Evolutionary conservation across 805 yeast species (phyloP), one percentile per base, ranked within the genome.

Genomic region (Myxozyma kluyveri): DNA sequence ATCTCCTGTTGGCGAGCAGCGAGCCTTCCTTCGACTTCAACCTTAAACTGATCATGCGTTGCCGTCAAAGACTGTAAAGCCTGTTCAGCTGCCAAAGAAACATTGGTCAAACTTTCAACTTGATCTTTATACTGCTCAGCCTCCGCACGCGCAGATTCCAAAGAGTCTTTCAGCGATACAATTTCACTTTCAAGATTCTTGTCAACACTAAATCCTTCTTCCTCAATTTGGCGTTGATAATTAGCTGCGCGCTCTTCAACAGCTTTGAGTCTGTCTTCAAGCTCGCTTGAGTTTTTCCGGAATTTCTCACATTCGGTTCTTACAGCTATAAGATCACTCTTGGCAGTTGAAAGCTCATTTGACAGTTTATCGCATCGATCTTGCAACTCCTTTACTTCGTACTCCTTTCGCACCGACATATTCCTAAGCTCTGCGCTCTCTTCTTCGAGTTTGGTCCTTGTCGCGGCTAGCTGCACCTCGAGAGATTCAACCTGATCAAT

Each of bases 51-150:
- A 44, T 76, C 87, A 63, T 77, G 84, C 1, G 83, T 72, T 19
- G 71, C 69, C 26, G 79, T 81, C 53, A 86, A 71, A 42, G 75
- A 72, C 35, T 70, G 67, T 35, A 87, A 71, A 3, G 89, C 81
- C 47, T 77, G 79, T 63, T 87, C 95, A 2, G 88, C 80, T 12
- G 85, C 80, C 46, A 69, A 68, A 0, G 89, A 82, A 37, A 87
- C 75, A n/a, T 71, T 72, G 50, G 82, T 79, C 64, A 83, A 78
- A 59, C 84, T 82, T n/a, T 74, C 74, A 7, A 79, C 75, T 61
- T 77, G 81, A n/a, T 76, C 71, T 57, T 78, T 78, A 0, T 87
- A 79, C 14, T 77, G 70, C 21, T 74, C 77, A 49, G 84, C 73
- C 49, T 83, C 87, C 41, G 74, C 71, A 47, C 75, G 72, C 6